A percentile compares a stretch with the other conserved stretches of the same genome.
Evolutionary conservation across 371 early-diverging fungal species (phyloP).

Genomic region (Actinomucor elegans): DNA sequence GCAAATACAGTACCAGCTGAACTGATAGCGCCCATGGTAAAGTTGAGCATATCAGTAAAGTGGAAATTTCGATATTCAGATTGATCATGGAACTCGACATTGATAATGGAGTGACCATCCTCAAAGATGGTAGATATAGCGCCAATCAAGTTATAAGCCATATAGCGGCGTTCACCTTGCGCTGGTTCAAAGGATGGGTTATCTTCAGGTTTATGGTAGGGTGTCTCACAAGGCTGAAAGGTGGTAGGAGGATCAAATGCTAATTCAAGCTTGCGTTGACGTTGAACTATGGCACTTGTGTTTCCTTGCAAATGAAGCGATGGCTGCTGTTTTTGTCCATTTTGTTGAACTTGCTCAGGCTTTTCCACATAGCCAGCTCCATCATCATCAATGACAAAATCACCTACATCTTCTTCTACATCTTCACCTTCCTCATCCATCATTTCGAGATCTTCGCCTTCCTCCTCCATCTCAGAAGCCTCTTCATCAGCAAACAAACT

Average conservation of each 20-base stretch:
- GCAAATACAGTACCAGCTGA: conserved; percentile 76
- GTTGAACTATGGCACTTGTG: neutral
- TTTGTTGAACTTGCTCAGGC: neutral
- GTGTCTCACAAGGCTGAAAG: conserved; percentile 64
- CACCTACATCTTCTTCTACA: conserved; percentile 1
- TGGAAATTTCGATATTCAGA: conserved; percentile 72
- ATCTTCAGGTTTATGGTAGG: conserved; percentile 24
- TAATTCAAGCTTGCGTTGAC: conserved; percentile 4
- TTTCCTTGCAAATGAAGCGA: neutral
- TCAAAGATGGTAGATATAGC: conserved; percentile 73
- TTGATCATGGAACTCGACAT: conserved; percentile 88
- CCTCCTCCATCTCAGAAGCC: neutral
- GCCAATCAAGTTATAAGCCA: conserved; percentile 83
- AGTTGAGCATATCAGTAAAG: conserved; percentile 77
- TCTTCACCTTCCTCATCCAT: conserved; percentile 5
- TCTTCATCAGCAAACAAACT: conserved; percentile 2
- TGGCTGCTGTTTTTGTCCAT: neutral
- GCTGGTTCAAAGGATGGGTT: conserved; percentile 30
- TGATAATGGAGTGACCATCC: conserved; percentile 68
- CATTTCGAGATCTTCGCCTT: conserved; percentile 4
- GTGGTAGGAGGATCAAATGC: conserved; percentile 30
- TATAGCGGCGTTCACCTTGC: conserved; percentile 64
- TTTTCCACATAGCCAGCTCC: conserved; percentile 54
- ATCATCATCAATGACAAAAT: conserved; percentile 32
- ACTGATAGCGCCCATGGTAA: conserved; percentile 72